These are phyloP conservation scores for Vitis hybrid DNA, from an alignment of 177 flowering plant genomes.

Conservation along the genomic window DNA sequence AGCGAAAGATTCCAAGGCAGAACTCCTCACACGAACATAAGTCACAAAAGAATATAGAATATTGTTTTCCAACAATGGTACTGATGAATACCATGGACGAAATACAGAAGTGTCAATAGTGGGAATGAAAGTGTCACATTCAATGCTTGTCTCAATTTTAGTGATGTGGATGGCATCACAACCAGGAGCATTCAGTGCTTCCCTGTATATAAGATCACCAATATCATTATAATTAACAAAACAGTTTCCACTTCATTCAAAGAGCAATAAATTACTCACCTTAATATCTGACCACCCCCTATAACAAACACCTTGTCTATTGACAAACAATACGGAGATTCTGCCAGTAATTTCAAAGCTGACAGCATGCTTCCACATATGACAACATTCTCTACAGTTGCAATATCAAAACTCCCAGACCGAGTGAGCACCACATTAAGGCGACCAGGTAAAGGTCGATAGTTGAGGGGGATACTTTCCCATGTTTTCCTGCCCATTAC, in stretches of 20 bases:
- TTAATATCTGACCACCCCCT: constrained; percentile 72
- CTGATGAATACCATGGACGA: constrained; percentile 71
- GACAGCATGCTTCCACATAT: constrained; percentile 61
- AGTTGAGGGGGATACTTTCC: constrained; percentile 63
- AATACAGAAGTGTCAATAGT: constrained; percentile 47
- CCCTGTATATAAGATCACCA: constrained; percentile 44
- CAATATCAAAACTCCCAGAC: constrained; percentile 53
- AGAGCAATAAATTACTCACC: constrained; percentile 30
- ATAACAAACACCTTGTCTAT: constrained; percentile 69
- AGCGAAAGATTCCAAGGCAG: constrained; percentile 18
- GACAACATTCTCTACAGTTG: constrained; percentile 57
- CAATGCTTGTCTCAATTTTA: constrained; percentile 60
- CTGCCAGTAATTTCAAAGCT: constrained; percentile 58
- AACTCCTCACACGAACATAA: constrained; percentile 58
- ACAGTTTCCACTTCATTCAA: neutral
- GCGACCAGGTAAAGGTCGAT: constrained; percentile 66
- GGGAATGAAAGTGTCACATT: constrained; percentile 82
- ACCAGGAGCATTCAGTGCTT: constrained; percentile 56
- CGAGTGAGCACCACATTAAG: constrained; percentile 77
- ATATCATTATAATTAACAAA: neutral
- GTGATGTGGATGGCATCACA: constrained; percentile 82
- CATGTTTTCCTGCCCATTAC: constrained; percentile 84
- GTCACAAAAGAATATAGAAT: constrained; percentile 55
- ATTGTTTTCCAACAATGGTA: constrained; percentile 56
- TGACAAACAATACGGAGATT: constrained; percentile 54